These are phyloP conservation scores for Entomortierella parvispora DNA, from an alignment of 192 early-diverging fungal genomes.

Conservation along the genomic window DNA sequence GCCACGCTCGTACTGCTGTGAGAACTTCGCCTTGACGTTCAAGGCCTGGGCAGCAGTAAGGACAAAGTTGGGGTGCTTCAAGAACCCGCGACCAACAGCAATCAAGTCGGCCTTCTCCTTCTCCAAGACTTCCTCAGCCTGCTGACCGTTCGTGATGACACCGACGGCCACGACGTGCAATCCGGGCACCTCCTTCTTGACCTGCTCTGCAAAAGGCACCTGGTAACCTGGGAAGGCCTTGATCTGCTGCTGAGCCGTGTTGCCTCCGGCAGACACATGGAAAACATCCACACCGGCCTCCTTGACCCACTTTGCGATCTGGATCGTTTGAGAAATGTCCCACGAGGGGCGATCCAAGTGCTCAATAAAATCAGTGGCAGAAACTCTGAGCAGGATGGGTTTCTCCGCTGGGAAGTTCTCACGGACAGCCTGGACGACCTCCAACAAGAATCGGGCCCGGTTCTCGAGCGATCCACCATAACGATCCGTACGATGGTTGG, in stretches of 20 bases:
- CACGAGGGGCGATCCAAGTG: conserved; percentile 58
- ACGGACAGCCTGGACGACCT: conserved; percentile 70
- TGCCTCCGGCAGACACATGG: conserved; percentile 83
- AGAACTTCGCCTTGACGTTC: conserved; percentile 65
- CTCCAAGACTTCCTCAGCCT: conserved; percentile 77
- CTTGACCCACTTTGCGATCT: conserved; percentile 66
- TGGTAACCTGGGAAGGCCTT: conserved; percentile 63
- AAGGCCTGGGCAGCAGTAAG: conserved; percentile 70
- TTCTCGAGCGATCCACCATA: conserved; percentile 94
- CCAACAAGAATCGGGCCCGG: conserved; percentile 59
- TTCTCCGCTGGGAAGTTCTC: conserved; percentile 61
- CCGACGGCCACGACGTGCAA: conserved; percentile 72
- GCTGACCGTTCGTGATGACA: conserved; percentile 69
- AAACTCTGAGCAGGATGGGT: conserved; percentile 87
- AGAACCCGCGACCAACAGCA: conserved; percentile 73
- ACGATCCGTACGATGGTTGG: conserved; percentile 87
- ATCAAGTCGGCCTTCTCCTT: conserved; percentile 76
- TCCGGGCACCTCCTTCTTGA: conserved; percentile 66
- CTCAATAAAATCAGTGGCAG: conserved; percentile 74
- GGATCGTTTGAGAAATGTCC: conserved; percentile 77
- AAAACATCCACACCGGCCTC: conserved; percentile 83
- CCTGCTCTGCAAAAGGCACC: conserved; percentile 72
- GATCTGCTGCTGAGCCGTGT: conserved; percentile 61
- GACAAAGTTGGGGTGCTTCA: conserved; percentile 76
- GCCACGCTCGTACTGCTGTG: conserved; percentile 63